phyloP scores from a whole-genome alignment of 306 rosid genomes.

The Medicago arabica region DNA sequence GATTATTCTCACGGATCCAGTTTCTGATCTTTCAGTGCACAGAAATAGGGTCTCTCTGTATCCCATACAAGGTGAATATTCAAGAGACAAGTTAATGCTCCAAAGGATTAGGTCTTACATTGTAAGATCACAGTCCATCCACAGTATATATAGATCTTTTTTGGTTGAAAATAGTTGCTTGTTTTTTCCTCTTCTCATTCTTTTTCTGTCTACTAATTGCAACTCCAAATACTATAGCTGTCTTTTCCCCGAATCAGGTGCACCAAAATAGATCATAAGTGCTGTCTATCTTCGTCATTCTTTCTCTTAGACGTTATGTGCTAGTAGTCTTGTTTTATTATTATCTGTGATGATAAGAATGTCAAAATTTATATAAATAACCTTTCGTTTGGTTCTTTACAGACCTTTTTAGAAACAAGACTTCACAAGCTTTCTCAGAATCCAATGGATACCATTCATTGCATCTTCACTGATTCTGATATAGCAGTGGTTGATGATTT shows the following conservation, averaged over 20 bases:
- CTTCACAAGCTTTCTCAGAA: slow-evolving; percentile 60
- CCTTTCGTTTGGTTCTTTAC: slow-evolving; percentile 44
- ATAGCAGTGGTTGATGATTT: slow-evolving; percentile 84
- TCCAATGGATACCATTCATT: slow-evolving; percentile 55
- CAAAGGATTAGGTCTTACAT: slow-evolving; percentile 99
- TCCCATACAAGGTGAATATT: slow-evolving; percentile 88
- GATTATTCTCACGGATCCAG: slow-evolving; percentile 77
- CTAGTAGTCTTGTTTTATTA: slow-evolving; percentile 16
- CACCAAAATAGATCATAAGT: slow-evolving; percentile 23
- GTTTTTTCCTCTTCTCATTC: not conserved
- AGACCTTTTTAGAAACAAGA: slow-evolving; percentile 75
- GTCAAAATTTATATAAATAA: slow-evolving; percentile 10
- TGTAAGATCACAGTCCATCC: slow-evolving; percentile 71
- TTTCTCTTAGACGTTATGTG: slow-evolving; percentile 19
- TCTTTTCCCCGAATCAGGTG: slow-evolving; percentile 17
- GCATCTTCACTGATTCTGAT: slow-evolving; percentile 91
- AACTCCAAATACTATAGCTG: slow-evolving; percentile 20
- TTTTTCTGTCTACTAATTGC: slow-evolving; percentile 8
- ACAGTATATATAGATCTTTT: slow-evolving; percentile 46
- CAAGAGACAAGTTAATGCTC: slow-evolving; percentile 96
- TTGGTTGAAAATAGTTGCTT: slow-evolving; percentile 17
- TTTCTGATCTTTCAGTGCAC: slow-evolving; percentile 69
- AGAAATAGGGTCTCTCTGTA: slow-evolving; percentile 67
- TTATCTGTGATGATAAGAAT: slow-evolving; percentile 3
- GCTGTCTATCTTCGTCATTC: not conserved